Evolutionary conservation across 805 yeast species (phyloP).

Genomic region (Ogataea zsoltii): DNA sequence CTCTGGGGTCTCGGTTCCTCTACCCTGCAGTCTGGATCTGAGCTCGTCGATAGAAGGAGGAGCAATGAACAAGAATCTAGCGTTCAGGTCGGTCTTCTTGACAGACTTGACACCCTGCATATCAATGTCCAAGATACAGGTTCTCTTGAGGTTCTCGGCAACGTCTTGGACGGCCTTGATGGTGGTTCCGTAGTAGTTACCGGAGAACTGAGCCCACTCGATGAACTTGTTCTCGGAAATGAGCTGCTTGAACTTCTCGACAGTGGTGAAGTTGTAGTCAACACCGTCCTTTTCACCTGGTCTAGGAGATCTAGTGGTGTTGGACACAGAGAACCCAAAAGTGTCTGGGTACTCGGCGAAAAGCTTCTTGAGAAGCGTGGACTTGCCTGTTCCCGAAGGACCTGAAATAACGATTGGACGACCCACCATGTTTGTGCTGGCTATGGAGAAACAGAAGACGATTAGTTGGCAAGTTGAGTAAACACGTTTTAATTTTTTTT

Average conservation of each 20-base stretch:
- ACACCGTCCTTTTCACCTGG: conserved; percentile 86
- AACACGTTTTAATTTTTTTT: conserved; percentile 1
- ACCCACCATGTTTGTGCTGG: conserved; percentile 26
- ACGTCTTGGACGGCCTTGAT: conserved; percentile 82
- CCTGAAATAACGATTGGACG: conserved; percentile 96
- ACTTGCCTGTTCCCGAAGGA: conserved; percentile 96
- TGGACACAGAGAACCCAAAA: conserved; percentile 93
- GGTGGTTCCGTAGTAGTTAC: conserved; percentile 96
- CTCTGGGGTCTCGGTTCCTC: conserved; percentile 96
- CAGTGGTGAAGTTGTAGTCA: conserved; percentile 85
- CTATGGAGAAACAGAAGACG: no score
- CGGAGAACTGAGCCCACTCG: conserved; percentile 98
- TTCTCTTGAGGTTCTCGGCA: conserved; percentile 56
- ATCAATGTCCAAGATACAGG: conserved; percentile 94
- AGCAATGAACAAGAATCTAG: conserved; percentile 82
- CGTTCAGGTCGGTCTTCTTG: conserved; percentile 77
- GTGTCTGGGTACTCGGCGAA: conserved; percentile 86
- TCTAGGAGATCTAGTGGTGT: conserved; percentile 91
- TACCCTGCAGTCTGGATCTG: conserved; percentile 69
- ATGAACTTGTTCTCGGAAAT: conserved; percentile 77
- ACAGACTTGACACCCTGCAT: conserved; percentile 98
- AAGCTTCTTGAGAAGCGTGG: conserved; percentile 85
- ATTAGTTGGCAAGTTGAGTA: neutral
- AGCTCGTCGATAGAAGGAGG: conserved; percentile 90
- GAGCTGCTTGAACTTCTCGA: conserved; percentile 74